phyloP scores from a whole-genome alignment of 352 stramenopile species.

The Globisporangium paddicum region DNA sequence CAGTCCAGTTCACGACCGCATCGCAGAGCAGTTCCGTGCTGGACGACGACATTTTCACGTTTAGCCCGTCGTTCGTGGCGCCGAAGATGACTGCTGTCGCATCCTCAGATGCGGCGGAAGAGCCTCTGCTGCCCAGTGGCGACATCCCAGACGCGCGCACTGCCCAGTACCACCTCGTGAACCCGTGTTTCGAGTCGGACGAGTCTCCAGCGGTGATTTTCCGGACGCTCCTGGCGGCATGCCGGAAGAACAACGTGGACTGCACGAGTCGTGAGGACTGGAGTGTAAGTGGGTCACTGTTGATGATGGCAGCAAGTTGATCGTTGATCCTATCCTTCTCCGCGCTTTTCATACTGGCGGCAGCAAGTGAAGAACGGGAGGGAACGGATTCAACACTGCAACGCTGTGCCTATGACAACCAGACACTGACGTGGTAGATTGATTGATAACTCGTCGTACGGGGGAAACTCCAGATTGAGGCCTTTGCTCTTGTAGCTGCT shows the following conservation, averaged over 20 bases:
- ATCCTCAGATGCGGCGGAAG: background rate
- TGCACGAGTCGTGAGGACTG: slow-evolving; percentile 47
- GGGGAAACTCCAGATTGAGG: slow-evolving; percentile 45
- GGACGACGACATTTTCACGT: slow-evolving; percentile 23
- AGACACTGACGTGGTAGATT: slow-evolving; percentile 4
- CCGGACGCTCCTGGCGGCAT: slow-evolving; percentile 37
- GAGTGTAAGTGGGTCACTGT: slow-evolving; percentile 39
- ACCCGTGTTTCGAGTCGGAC: slow-evolving; percentile 73
- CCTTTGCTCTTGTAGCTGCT: slow-evolving; percentile 51
- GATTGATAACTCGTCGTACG: background rate
- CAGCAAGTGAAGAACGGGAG: background rate
- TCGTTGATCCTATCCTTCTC: background rate
- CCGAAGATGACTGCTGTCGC: background rate
- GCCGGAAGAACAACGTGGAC: slow-evolving; percentile 42
- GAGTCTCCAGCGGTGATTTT: slow-evolving; percentile 41
- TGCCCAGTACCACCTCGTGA: slow-evolving; percentile 55
- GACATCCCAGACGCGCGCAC: slow-evolving; percentile 46
- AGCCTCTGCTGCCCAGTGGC: slow-evolving; percentile 27
- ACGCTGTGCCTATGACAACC: slow-evolving; percentile 14
- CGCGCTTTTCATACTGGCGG: background rate
- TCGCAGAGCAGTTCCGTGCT: slow-evolving; percentile 7
- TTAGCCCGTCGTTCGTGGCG: background rate
- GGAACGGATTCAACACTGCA: background rate
- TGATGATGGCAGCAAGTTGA: slow-evolving; percentile 16
- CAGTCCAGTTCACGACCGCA: slow-evolving; percentile 16